These are phyloP conservation scores for Pleurotus citrinopileatus DNA, from an alignment of 768 basidiomycete genomes.

Conservation along the genomic window DNA sequence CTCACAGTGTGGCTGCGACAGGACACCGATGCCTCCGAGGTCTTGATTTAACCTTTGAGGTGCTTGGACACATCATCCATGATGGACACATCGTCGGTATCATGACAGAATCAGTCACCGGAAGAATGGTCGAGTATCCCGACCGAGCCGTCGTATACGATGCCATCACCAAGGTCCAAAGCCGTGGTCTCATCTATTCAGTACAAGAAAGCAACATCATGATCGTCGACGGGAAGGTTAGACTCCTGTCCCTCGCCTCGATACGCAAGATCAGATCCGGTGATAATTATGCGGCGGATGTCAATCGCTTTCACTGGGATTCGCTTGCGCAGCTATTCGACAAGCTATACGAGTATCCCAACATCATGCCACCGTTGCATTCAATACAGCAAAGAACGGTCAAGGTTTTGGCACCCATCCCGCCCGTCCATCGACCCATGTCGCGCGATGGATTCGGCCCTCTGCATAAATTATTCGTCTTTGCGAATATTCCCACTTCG, in stretches of 20 bases:
- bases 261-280: slow-evolving; percentile 2
- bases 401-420: slow-evolving; percentile 9
- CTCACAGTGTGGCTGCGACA: neutral
- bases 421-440: slow-evolving; percentile 15
- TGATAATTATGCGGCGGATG: neutral
- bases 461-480: neutral
- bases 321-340: slow-evolving; percentile 24
- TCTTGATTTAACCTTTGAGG: slow-evolving; percentile 13
- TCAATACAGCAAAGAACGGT: slow-evolving; percentile 10
- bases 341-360: slow-evolving; percentile 15
- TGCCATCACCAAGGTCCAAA: slow-evolving; percentile 13
- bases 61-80: slow-evolving; percentile 19
- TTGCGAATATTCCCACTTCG: neutral
- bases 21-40: slow-evolving; percentile 10
- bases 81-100: slow-evolving; percentile 18
- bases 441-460: neutral
- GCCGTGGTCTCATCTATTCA: slow-evolving; percentile 3
- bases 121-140: slow-evolving; percentile 12
- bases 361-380: slow-evolving; percentile 8
- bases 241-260: slow-evolving; percentile 6
- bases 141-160: slow-evolving; percentile 17
- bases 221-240: slow-evolving; percentile 4
- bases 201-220: slow-evolving; percentile 9
- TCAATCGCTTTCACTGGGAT: slow-evolving; percentile 23
- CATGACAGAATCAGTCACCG: slow-evolving; percentile 16